Base-by-base conservation (phyloP, 1,284 basidiomycete genomes). In the Moesziomyces sp. region DNA sequence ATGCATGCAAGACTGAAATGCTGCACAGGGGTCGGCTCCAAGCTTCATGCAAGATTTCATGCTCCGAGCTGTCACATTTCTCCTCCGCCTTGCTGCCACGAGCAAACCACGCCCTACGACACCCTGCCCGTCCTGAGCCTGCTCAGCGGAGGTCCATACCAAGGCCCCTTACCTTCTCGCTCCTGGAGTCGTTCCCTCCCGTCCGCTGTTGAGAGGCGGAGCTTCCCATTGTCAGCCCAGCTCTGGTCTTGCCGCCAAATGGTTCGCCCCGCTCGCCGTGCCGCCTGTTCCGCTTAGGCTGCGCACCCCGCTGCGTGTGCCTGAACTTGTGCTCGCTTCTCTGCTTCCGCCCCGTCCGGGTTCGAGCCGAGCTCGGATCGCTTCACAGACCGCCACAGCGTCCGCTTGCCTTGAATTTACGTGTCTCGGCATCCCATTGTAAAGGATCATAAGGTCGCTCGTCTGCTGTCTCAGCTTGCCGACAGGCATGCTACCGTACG, bases 21-120 rank as follows among this genome's bases (percentile, higher is more conserved):
- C 62, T 65, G 62, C 62, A 55, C 38, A 65, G 62, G 52, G 52
- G 50, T 46, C 35, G 14, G 35, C 46, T 21, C 43, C 30, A 45
- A 9, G 19, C 40, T 23, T 18, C 18, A 24, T 14, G 57, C 30
- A 44, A 51, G 47, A 38, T 54, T 64, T 64, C 55, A 53, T 53
- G 62, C 62, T 60, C 53, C 58, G 53, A 60, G 58, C 58, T 60
- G 63, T 59, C 58, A 52, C 53, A 48, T 49, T 53, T 53, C 48
- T 49, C 35, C 43, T n/a, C 9, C 14, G 10, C 16, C 10, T 24
- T 6, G 28, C 14, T 33, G 24, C 38, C 30, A 33, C 30, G 8
- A 33, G 30, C 30, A 33, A 33, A 33, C 26, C 26, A 28, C 26
- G 26, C 18, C 38, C 6, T 40, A 3, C 38, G 21, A 21, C 21